phyloP scores from a whole-genome alignment of 139 green algal species.

The Chlorella sp. region DNA sequence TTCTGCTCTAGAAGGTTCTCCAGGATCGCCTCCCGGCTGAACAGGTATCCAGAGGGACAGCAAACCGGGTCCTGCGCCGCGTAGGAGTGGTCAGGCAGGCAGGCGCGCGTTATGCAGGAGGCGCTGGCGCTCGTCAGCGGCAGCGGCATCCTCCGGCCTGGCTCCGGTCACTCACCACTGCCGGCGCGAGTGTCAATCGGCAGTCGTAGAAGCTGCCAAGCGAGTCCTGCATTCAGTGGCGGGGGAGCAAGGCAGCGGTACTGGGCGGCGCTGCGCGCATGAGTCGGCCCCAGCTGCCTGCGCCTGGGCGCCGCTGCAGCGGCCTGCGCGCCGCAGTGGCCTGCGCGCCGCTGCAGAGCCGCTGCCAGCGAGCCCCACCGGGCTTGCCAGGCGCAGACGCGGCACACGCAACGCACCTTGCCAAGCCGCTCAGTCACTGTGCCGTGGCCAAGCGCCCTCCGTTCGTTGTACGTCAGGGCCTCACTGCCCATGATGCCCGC shows the following conservation, averaged over 20 bases:
- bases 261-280: too few relatives aligned
- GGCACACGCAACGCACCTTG: conserved; percentile 87
- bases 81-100: too few relatives aligned
- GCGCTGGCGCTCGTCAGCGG: too few relatives aligned
- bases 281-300: too few relatives aligned
- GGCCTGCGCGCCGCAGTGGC: too few relatives aligned
- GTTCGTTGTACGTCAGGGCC: conserved; percentile 82
- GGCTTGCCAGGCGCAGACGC: too few relatives aligned
- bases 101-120: too few relatives aligned
- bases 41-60: conserved; percentile 82
- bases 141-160: not conserved
- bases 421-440: conserved; percentile 87
- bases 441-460: conserved; percentile 79
- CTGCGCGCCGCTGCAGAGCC: too few relatives aligned
- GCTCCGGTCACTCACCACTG: conserved; percentile 51
- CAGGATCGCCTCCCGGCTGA: conserved; percentile 84
- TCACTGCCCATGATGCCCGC: conserved; percentile 88
- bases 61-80: conserved; percentile 78
- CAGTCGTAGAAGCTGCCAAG: conserved; percentile 90
- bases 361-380: too few relatives aligned
- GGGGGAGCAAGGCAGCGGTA: too few relatives aligned
- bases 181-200: conserved; percentile 77
- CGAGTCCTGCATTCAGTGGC: conserved; percentile 87
- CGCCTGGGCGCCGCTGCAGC: too few relatives aligned
- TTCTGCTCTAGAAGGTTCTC: conserved; percentile 88